These are phyloP conservation scores for Solanum chacoense DNA, from an alignment of 305 asterid species.

Conservation along the genomic window DNA sequence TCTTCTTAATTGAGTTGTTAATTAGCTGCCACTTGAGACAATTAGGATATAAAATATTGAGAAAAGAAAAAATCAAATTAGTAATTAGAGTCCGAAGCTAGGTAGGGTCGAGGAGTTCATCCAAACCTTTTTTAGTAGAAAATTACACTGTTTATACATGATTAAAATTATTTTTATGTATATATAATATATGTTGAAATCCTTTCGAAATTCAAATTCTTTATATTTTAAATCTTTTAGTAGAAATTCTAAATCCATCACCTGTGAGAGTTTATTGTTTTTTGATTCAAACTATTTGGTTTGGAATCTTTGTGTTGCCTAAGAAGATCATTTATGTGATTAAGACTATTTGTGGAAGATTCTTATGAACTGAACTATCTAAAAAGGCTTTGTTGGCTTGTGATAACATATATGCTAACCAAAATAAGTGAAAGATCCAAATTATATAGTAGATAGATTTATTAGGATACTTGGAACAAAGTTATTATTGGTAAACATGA, in stretches of 20 bases:
- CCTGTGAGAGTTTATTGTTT: not conserved
- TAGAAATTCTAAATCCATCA: not conserved
- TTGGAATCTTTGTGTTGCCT: not conserved
- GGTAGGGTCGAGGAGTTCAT: not conserved
- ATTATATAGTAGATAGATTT: not conserved
- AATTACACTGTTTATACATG: not conserved
- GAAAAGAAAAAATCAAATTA: not conserved
- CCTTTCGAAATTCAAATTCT: not conserved
- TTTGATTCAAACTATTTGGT: not conserved
- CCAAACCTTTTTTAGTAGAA: not conserved
- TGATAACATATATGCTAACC: not conserved
- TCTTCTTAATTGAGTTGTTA: not conserved
- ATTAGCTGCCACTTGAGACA: not conserved
- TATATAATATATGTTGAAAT: fast-evolving
- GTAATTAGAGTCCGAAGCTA: not conserved
- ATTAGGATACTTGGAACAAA: not conserved
- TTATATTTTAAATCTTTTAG: not conserved
- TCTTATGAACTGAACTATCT: not conserved
- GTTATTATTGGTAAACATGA: not conserved
- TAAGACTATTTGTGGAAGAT: not conserved
- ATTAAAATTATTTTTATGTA: not conserved
- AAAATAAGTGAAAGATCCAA: not conserved
- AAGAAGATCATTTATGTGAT: not conserved
- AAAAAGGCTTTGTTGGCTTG: not conserved
- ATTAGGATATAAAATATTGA: not conserved